phyloP scores from a whole-genome alignment of 345 rosid species.

The Eucalyptus polyanthemos region DNA sequence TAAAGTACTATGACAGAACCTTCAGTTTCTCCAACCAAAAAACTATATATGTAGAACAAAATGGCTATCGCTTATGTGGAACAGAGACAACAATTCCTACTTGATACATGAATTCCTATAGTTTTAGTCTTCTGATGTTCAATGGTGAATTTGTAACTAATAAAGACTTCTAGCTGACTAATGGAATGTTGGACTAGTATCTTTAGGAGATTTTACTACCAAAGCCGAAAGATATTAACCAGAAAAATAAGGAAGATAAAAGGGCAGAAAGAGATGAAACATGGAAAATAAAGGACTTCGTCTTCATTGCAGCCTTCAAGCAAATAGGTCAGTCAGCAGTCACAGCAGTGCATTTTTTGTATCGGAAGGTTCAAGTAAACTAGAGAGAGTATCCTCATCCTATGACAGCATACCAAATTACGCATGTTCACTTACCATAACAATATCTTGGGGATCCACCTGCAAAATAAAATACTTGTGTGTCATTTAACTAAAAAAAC shows the following conservation, averaged over 20 bases:
- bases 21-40: neutral
- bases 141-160: neutral
- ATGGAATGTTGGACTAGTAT: neutral
- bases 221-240: neutral
- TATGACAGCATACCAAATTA: neutral
- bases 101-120: neutral
- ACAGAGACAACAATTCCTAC: neutral
- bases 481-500: neutral
- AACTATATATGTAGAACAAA: neutral
- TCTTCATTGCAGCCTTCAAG: neutral
- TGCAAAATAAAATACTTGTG: conserved; percentile 14
- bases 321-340: neutral
- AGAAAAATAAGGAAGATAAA: neutral
- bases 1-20: neutral
- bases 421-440: conserved; percentile 46
- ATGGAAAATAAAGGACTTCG: neutral
- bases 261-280: neutral
- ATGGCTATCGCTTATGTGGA: neutral
- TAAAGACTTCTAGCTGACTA: neutral
- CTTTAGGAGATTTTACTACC: neutral
- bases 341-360: neutral
- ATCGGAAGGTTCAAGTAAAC: neutral
- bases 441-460: conserved; percentile 99
- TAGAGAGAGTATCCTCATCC: neutral
- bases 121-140: neutral